A percentile compares a stretch with the other conserved stretches of the same genome.
Conservation (phyloP, 75 land plant species). For the Azolla pinnata region DNA sequence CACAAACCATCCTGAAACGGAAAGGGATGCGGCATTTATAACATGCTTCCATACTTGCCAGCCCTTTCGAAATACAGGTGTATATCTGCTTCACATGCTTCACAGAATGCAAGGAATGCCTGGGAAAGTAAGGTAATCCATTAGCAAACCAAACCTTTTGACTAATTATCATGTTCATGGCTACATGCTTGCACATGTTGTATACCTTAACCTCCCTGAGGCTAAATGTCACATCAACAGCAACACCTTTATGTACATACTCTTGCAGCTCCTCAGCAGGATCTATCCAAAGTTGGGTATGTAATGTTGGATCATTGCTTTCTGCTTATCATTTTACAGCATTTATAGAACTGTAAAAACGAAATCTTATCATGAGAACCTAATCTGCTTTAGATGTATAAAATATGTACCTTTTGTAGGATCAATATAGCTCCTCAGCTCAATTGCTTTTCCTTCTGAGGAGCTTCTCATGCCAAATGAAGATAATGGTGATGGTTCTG, state of each 20-base stretch:
- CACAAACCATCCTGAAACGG: neutral
- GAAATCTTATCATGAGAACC: no score
- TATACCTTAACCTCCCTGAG: constrained; percentile 88
- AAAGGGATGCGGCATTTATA: neutral
- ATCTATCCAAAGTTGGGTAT: constrained; percentile 98
- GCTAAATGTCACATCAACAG: constrained; percentile 96
- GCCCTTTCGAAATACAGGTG: constrained; percentile 89
- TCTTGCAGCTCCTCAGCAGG: constrained; percentile 88
- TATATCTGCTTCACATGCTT: constrained; percentile 88
- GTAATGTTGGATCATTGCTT: constrained; percentile 61
- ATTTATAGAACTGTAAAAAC: no score
- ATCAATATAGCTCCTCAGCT: constrained; percentile 88
- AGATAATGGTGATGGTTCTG: constrained; percentile 46
- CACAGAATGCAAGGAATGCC: constrained; percentile 93
- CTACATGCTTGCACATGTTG: no score
- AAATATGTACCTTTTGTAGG: constrained; percentile 68
- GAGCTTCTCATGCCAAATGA: constrained; percentile 37
- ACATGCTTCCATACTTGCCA: constrained; percentile 65
- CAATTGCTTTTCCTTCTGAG: constrained; percentile 84
- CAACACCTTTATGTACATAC: constrained; percentile 65
- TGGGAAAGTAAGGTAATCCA: constrained; percentile 25
- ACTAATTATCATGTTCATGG: no score
- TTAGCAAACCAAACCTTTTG: no score
- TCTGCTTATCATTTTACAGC: constrained; percentile 18
- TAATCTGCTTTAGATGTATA: no score